Percentiles rank a stretch among this genome's conserved stretches.
These are phyloP conservation scores for Eucalyptus victrix DNA, from an alignment of 345 rosid genomes.

Conservation along the genomic window DNA sequence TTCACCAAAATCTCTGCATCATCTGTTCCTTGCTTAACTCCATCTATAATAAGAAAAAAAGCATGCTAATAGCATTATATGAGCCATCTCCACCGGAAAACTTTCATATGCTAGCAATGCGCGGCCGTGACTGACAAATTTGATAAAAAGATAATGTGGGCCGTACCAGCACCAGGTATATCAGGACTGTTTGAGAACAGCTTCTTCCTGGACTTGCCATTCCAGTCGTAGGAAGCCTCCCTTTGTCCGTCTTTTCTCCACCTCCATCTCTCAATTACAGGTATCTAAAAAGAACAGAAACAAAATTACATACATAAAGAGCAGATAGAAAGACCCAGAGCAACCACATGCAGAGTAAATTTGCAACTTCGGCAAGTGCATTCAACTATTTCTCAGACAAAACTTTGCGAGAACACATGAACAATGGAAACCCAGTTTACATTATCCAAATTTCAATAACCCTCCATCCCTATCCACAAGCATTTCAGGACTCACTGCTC, in stretches of 20 bases:
- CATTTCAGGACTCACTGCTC: not conserved
- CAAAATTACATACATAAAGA: not conserved
- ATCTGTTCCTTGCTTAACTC: constrained; percentile 30
- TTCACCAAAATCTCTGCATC: constrained; percentile 11
- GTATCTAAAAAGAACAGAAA: not conserved
- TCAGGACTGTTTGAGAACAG: constrained; percentile 33
- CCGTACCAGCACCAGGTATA: constrained; percentile 21
- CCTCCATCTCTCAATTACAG: constrained; percentile 42
- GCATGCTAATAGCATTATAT: not conserved
- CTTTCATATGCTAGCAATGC: not conserved
- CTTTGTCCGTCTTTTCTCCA: constrained; percentile 55
- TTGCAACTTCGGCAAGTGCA: not conserved
- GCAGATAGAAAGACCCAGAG: not conserved
- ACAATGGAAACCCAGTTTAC: not conserved
- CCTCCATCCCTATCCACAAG: not conserved
- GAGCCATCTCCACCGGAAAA: not conserved
- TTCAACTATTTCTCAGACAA: not conserved
- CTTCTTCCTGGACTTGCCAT: constrained; percentile 47
- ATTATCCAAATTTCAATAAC: not conserved
- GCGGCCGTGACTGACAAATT: not conserved
- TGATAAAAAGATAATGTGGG: not conserved
- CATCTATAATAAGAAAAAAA: constrained; percentile 6
- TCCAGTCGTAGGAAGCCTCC: constrained; percentile 36
- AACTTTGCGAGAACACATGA: not conserved
- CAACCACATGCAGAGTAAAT: not conserved